Base-by-base conservation (phyloP, 352 stramenopile genomes). In the Phytophthora kernoviae region DNA sequence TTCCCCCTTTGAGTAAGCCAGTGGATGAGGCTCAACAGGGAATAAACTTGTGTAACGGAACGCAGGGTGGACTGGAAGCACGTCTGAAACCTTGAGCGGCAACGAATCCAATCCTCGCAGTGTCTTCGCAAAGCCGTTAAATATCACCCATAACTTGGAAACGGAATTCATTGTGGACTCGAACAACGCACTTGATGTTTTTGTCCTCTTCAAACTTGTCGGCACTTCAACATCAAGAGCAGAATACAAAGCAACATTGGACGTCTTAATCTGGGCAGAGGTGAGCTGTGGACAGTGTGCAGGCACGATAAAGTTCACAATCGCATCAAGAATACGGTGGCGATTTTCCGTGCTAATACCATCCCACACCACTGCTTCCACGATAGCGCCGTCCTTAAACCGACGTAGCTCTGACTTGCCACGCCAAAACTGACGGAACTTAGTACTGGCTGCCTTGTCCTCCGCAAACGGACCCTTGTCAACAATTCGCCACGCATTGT, bases 391-490 rank as follows among this genome's bases (percentile, higher is more conserved):
- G 51, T 97, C 89, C 53, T 95, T 95, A 62, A 97, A 97, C 10
- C 90, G 85, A 47, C 91, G 87, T 27, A 98, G 58, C 60, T 98
- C 90, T 0, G 87, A 86, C 59, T 94, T 93, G 27, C 72, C 63
- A 14, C 88, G 89, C 92, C 92, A 98, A 48, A 98, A 97, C 11
- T 69, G 61, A 49, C 89, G 88, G 75, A 97, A 98, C 34, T 75
- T 58, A 6, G 64, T 46, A 21, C 87, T 90, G 11, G 65, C 76
- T 7, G 62, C 52, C 37, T 82, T 89, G 63, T 97, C 81, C n/a
- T 97, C 90, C 0, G 87, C 90, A 0, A 79, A 70, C 17, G 91
- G 91, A 4, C 91, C 91, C 58, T 94, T 95, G 65, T 98, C 91
- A 4, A 98, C 88, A 26, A 96, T 84, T 15, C 91, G 81, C 60